These are phyloP conservation scores for Dendrostoma leiphaemia DNA, from an alignment of 2,329 filamentous ascomycete genomes.

Conservation along the genomic window DNA sequence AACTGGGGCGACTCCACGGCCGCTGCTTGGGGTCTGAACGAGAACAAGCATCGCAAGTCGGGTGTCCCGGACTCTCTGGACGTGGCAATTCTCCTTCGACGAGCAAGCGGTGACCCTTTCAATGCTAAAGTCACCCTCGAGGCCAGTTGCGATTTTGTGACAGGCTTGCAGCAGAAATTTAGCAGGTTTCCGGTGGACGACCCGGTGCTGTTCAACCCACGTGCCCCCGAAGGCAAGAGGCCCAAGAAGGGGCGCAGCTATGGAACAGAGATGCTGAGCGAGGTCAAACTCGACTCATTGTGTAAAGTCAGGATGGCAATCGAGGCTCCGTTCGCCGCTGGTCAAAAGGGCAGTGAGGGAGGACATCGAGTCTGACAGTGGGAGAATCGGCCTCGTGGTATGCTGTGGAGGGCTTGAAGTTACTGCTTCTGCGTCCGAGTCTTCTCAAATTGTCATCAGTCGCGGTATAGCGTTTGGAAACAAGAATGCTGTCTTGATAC, in stretches of 20 bases:
- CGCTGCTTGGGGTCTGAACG: neutral
- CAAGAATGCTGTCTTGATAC: too few species aligned
- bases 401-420: neutral
- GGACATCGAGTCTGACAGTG: neutral
- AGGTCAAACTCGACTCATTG: neutral
- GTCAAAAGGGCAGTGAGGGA: neutral
- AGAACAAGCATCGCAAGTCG: neutral
- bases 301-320: neutral
- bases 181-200: neutral
- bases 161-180: neutral
- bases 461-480: too few species aligned
- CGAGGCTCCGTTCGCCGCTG: neutral
- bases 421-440: too few species aligned
- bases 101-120: neutral
- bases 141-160: neutral
- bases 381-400: neutral
- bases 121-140: neutral
- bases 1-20: constrained; percentile 2
- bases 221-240: neutral
- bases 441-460: too few species aligned
- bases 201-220: neutral
- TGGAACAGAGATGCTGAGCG: neutral
- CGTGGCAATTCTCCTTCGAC: neutral
- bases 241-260: neutral
- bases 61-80: neutral